Evolutionary conservation across 805 yeast species (phyloP), one percentile per base, ranked within the genome.

Genomic region (Yamadazyma paraphyllophila): DNA sequence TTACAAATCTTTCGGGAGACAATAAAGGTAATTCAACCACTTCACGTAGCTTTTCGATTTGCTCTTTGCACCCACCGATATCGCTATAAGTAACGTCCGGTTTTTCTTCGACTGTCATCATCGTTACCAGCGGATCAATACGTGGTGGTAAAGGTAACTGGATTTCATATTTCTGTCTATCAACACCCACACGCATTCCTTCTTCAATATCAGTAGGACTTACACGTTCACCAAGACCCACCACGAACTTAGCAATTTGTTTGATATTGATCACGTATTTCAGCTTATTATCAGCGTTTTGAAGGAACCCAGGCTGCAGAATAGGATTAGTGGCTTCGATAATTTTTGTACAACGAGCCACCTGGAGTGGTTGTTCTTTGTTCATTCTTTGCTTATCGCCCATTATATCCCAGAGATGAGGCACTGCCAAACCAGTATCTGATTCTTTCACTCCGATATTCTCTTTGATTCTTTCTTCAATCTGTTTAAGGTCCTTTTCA

Each of bases 31-130:
- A 74, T 67, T 92, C 98, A 13, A 91, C 98, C 50, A 92, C 98
- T 67, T 91, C 98, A 65, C 97, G 80, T 50, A 91, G 76, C 67
- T 92, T 91, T 66, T 94, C 99, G 59, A 94, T 92, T 67, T 94
- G 99, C 52, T 94, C 98, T 73, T 94, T 94, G 66, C 97, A 89
- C 32, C 99, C 99, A 58, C 99, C 99, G 52, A 94, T 91, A 65
- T 94, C 99, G 50, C 95, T 88, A 67, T 94, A 94, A 1, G 99
- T 94, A 32, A 94, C 98, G 69, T 94, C 99, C 11, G 99, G 99
- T 67, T 94, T 94, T 70, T 94, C 99, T 68, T 94, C 99, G 39
- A 94, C 99, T 1, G 98, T 92, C 99, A 94, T 94, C 99, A 94
- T 94, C 6, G 99, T 94, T 44, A 94, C 99, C 33, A 90, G 80